Base-by-base conservation (phyloP, 768 basidiomycete genomes). In the Glaciozyma antarctica region DNA sequence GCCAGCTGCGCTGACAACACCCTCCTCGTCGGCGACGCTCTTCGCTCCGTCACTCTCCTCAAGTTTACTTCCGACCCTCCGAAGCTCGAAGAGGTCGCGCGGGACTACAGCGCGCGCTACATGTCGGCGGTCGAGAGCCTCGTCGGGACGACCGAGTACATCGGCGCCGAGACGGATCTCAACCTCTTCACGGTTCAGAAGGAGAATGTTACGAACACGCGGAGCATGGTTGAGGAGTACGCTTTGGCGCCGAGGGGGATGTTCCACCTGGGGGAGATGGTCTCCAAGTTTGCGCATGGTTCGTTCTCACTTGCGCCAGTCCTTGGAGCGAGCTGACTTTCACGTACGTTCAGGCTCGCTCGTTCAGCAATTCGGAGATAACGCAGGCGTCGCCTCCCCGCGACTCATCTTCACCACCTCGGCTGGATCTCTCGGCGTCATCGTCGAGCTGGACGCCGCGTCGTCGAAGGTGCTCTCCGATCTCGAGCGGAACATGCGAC, bases 81-180 rank as follows among this genome's bases (percentile, higher is more conserved):
- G 28, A 22, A 16, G 65, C 73, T 87, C 6, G 75, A 80, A 43
- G 80, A 81, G 41, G 76, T 86, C 19, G 88, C 86, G 13, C 83
- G 83, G 68, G 88, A 94, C 75, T 88, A 85, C 75, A 81, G 83
- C 0, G 84, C 88, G 9, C 76, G 88, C 56, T 88, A 86, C 81
- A 88, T 90, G 5, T 78, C 86, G 9, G 79, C 80, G 44, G 80
- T 89, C 19, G 85, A 86, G 61, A 56, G 65, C 22, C 52, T 43
- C 5, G 43, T 21, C 19, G 34, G 22, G 16, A 45, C 62, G 22
- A 22, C 49, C 34, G 63, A 53, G 32, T 77, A 89, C 52, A 82
- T 95, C 60, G 87, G 83, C 24, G 85, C 86, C 0, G 89, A 90
- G 73, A 88, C 91, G 69, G 78, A 85, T 65, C 53, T 72, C 7